Conservation (phyloP, 2,329 filamentous ascomycete genomes). For the Epichloe coenophiala region DNA sequence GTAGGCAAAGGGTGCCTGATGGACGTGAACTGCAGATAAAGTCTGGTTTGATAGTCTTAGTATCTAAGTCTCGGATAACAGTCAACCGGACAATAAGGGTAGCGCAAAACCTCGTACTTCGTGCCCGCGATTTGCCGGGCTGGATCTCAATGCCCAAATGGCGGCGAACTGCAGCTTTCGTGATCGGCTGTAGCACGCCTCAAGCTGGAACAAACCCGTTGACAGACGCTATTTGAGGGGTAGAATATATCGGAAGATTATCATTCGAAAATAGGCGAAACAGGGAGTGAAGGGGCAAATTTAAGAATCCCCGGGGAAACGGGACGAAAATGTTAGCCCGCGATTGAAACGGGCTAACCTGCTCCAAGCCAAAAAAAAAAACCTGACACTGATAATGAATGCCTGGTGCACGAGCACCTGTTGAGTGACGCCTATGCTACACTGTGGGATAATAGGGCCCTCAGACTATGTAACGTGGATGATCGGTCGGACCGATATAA, state of each 20-base stretch:
- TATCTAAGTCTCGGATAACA: too few species aligned
- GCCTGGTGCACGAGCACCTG: too few species aligned
- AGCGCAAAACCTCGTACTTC: neutral
- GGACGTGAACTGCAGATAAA: neutral
- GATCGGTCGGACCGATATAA: too few species aligned
- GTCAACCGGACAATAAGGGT: neutral
- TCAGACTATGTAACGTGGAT: too few species aligned
- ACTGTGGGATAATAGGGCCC: too few species aligned
- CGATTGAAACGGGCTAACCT: neutral
- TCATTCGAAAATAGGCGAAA: neutral
- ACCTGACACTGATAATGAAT: neutral
- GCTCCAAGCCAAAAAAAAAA: neutral
- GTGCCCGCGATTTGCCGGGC: neutral
- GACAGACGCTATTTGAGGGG: too few species aligned
- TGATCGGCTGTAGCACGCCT: neutral
- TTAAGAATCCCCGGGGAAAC: neutral
- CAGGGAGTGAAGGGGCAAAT: neutral
- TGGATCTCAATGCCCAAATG: neutral
- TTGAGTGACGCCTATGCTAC: too few species aligned
- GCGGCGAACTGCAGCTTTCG: neutral
- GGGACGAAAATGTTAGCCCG: neutral
- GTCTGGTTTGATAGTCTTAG: too few species aligned
- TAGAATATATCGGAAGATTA: too few species aligned
- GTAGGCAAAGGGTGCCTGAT: neutral
- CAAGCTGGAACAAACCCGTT: too few species aligned